Evolutionary conservation across 257 asterid genomes (phyloP).

Genomic region (Fraxinus pennsylvanica): DNA sequence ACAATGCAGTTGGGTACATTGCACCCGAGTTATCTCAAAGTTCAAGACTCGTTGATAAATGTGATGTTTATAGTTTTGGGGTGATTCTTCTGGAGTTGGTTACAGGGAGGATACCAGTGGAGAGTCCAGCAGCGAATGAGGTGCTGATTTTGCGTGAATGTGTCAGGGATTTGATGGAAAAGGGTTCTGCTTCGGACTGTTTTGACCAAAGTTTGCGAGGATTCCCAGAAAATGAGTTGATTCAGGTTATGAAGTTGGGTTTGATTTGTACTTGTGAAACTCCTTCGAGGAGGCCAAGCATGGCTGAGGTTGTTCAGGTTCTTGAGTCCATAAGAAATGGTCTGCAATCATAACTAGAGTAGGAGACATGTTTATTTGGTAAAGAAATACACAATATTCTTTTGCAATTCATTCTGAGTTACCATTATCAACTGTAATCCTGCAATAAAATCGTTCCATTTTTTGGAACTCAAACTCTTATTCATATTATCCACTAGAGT

Average conservation of each 20-base stretch:
- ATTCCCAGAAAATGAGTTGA: constrained; percentile 62
- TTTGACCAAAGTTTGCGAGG: constrained; percentile 74
- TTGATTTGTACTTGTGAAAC: constrained; percentile 68
- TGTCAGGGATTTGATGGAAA: constrained; percentile 63
- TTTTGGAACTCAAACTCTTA: too few relatives aligned
- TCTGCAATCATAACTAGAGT: not conserved
- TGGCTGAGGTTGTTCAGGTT: constrained; percentile 93
- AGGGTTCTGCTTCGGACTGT: constrained; percentile 61
- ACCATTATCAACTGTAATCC: not conserved
- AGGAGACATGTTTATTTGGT: too few relatives aligned
- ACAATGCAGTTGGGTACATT: constrained; percentile 82
- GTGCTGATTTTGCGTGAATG: constrained; percentile 72
- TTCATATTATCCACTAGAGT: not conserved
- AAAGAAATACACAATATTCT: too few relatives aligned
- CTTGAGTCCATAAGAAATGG: constrained; percentile 84
- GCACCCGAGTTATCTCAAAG: constrained; percentile 92
- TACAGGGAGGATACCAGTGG: constrained; percentile 85
- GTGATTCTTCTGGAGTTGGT: constrained; percentile 78
- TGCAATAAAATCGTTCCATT: not conserved
- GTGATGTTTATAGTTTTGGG: constrained; percentile 87
- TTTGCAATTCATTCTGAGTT: too few relatives aligned
- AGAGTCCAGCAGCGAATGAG: constrained; percentile 51
- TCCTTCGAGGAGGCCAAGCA: constrained; percentile 76
- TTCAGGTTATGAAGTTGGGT: constrained; percentile 90
- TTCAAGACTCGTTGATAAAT: constrained; percentile 60